These are phyloP conservation scores for Chlorella ohadii DNA, from an alignment of 139 green algal genomes.

Conservation along the genomic window DNA sequence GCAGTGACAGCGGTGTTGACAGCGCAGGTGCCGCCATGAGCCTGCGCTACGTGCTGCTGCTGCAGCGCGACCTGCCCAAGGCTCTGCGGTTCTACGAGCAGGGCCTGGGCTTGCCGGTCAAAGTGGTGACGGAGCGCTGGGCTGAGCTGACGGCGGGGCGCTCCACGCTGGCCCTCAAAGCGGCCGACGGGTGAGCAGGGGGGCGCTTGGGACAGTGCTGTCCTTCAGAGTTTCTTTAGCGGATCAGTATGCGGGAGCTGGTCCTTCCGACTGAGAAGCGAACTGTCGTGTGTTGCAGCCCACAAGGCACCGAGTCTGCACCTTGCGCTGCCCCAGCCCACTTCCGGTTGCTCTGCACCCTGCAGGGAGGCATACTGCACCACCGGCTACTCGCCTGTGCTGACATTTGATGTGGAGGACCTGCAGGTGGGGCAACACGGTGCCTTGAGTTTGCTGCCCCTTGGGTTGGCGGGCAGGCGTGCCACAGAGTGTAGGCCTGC, in stretches of 20 bases:
- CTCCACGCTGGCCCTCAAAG: constrained; percentile 58
- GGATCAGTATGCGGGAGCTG: no score
- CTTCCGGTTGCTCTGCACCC: no score
- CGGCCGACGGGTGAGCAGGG: constrained; percentile 53
- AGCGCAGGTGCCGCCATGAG: constrained; percentile 19
- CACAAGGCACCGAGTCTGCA: no score
- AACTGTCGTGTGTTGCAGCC: no score
- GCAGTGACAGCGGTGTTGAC: background rate
- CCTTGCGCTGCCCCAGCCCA: no score
- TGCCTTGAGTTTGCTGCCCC: no score
- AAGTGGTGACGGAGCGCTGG: constrained; percentile 73
- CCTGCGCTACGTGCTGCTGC: constrained; percentile 69
- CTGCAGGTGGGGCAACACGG: constrained; percentile 47
- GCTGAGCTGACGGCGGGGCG: constrained; percentile 73
- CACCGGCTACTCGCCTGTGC: constrained; percentile 60
- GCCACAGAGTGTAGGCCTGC: no score
- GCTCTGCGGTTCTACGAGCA: constrained; percentile 76
- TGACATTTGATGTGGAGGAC: constrained; percentile 79
- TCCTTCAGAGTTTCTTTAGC: no score
- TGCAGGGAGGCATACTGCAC: constrained; percentile 69
- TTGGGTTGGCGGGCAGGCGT: no score
- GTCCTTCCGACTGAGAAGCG: no score
- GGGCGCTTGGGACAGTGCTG: no score
- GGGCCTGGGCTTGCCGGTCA: constrained; percentile 64
- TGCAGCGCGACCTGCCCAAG: constrained; percentile 75